Base-by-base conservation (phyloP, 257 asterid species). In the Vinca minor region DNA sequence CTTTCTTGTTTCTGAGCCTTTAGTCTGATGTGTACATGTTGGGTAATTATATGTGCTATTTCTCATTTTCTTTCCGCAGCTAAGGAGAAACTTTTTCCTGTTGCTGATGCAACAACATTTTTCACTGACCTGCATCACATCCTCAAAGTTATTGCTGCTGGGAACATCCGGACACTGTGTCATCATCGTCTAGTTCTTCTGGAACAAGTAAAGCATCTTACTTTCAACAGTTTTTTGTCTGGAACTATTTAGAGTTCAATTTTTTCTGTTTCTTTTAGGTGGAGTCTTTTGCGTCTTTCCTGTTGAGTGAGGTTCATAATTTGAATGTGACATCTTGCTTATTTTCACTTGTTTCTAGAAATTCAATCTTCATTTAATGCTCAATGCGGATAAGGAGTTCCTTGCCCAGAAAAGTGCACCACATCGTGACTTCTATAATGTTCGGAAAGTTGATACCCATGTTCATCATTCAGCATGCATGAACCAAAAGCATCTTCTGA, bases 381-480 rank as follows among this genome's bases (percentile, higher is more conserved):
- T 92, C 69, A 92, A 92, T 72, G 96, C 98, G 78, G 98, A 92
- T 77, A 81, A 91, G 71, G 98, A 92, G 66, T 92, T 92, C 79
- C 87, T 92, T 69, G 98, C 98, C 65, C 98, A 92, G 74, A 92
- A 92, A 77, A 89, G 96, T 79, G 98, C 98, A 29, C 98, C 98
- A 34, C 96, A 89, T 81, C 87, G 98, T 64, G 98, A 92, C 82
- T 92, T 92, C 70, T 92, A 92, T 78, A 92, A 92, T 66, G 96
- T 92, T 70, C 83, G 98, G 76, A 92, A 92, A 76, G 98, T 92
- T 14, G 98, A 92, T 76, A 92, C 98, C 25, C 98, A 92, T 71
- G 96, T 92, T 70, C 98, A 92, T 77, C 98, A 92, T 81, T 92
- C 98, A 23, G 98, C 98, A 54, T 92, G 98, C 82, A 92, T 92